phyloP scores from a whole-genome alignment of 139 green algal genomes.

The Auxenochlorella protothecoides region DNA sequence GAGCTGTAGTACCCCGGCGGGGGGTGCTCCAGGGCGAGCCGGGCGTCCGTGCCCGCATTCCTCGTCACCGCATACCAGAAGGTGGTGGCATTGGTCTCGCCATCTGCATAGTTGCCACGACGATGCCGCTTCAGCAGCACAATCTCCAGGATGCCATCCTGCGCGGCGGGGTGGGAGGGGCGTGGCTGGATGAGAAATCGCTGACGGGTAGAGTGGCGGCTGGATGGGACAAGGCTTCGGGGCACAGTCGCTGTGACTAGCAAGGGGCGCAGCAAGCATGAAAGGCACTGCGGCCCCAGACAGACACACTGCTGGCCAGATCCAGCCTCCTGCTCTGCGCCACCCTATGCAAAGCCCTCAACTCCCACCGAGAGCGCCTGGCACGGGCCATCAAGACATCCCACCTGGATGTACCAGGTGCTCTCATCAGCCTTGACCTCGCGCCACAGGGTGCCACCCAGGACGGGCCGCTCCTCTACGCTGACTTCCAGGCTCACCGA shows the following conservation, averaged over 20 bases:
- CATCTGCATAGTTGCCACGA: slow-evolving; percentile 57
- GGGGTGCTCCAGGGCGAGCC: slow-evolving; percentile 18
- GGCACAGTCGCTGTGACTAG: not conserved
- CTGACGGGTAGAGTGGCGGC: no score
- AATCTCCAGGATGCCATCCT: slow-evolving; percentile 64
- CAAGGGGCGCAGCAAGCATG: not conserved
- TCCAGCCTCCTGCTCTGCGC: no score
- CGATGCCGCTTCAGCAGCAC: slow-evolving; percentile 68
- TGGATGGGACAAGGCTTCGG: not conserved
- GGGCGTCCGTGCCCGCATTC: slow-evolving; percentile 8
- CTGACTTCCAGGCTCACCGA: slow-evolving; percentile 27
- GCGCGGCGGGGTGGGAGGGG: slow-evolving; percentile 5
- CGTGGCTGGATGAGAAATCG: no score
- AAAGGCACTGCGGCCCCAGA: not conserved
- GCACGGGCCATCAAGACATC: not conserved
- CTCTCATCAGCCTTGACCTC: slow-evolving; percentile 64
- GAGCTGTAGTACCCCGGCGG: slow-evolving; percentile 20
- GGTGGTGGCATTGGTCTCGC: slow-evolving; percentile 60
- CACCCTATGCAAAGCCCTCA: no score
- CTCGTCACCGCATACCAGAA: slow-evolving; percentile 50
- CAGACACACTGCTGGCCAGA: no score
- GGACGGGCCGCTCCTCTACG: slow-evolving; percentile 26
- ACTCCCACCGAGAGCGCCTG: no score
- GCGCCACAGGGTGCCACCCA: slow-evolving; percentile 41
- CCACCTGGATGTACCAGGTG: slow-evolving; percentile 49